phyloP scores from a whole-genome alignment of 202 grass and related monocot genomes.

The Alloteropsis angusta region DNA sequence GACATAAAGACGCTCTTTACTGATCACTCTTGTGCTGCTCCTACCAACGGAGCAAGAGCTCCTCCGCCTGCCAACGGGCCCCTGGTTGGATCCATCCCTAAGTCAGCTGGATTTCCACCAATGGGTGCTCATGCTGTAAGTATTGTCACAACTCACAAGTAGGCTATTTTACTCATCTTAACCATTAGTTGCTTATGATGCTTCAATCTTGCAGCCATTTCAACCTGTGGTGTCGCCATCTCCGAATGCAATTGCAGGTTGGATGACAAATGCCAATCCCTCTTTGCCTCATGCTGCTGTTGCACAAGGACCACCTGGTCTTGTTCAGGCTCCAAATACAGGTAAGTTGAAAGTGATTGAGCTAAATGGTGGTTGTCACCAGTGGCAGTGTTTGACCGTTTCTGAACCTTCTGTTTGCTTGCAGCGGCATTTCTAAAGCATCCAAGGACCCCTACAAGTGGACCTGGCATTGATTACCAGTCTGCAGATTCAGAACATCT shows the following conservation, averaged over 20 bases:
- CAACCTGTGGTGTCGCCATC: conserved; percentile 88
- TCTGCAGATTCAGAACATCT: conserved; percentile 97
- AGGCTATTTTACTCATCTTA: background rate
- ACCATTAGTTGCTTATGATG: conserved; percentile 13
- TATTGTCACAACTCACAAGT: background rate
- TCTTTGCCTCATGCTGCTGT: conserved; percentile 74
- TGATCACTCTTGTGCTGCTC: conserved; percentile 91
- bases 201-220: conserved; percentile 64
- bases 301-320: conserved; percentile 70
- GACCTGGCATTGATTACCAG: conserved; percentile 90
- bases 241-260: conserved; percentile 85
- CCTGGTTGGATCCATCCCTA: conserved; percentile 88
- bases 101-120: conserved; percentile 92
- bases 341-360: conserved; percentile 44
- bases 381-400: conserved; percentile 11
- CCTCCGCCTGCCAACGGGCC: conserved; percentile 80
- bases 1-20: conserved; percentile 99
- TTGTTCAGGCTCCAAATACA: conserved; percentile 79
- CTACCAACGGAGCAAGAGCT: conserved; percentile 80
- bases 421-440: conserved; percentile 96
- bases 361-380: conserved; percentile 1
- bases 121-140: conserved; percentile 91
- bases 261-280: conserved; percentile 95
- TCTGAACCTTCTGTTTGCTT: conserved; percentile 22
- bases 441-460: conserved; percentile 70